A percentile compares a stretch with the other conserved stretches of the same genome.
phyloP scores from a whole-genome alignment of 2,329 filamentous ascomycete genomes.

The Botryotinia calthae region DNA sequence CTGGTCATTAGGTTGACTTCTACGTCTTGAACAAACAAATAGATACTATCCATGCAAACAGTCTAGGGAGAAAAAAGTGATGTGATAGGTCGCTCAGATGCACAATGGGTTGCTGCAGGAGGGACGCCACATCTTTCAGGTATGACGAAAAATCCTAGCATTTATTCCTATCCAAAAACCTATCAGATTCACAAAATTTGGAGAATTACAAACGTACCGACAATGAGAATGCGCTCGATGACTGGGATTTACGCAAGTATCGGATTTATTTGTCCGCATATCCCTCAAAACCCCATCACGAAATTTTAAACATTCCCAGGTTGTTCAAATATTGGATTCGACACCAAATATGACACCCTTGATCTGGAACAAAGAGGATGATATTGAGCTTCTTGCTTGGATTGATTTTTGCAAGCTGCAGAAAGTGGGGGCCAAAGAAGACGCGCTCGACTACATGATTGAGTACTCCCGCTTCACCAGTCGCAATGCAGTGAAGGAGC shows the following conservation, averaged over 20 bases:
- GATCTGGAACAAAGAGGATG: background rate
- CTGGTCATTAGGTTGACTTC: background rate
- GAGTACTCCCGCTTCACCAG: background rate
- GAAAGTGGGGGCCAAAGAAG: background rate
- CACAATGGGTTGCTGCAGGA: conserved; percentile 5
- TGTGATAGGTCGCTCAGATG: background rate
- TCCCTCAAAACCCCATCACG: background rate
- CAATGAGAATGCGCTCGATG: background rate
- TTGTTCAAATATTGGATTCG: background rate
- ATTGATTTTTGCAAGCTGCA: conserved; percentile 18
- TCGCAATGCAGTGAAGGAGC: background rate
- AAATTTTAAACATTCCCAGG: background rate
- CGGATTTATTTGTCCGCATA: background rate
- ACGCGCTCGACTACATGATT: background rate
- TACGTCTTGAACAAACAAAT: background rate
- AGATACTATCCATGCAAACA: background rate
- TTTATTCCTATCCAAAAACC: background rate
- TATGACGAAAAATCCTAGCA: background rate
- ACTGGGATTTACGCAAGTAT: background rate
- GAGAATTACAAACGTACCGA: background rate
- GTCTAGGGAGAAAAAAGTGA: background rate
- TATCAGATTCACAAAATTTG: background rate
- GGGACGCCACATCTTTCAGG: background rate
- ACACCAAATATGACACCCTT: background rate
- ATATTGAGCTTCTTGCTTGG: conserved; percentile 19